Base-by-base conservation (phyloP, 805 yeast species). In the Phaffomyces thermotolerans region DNA sequence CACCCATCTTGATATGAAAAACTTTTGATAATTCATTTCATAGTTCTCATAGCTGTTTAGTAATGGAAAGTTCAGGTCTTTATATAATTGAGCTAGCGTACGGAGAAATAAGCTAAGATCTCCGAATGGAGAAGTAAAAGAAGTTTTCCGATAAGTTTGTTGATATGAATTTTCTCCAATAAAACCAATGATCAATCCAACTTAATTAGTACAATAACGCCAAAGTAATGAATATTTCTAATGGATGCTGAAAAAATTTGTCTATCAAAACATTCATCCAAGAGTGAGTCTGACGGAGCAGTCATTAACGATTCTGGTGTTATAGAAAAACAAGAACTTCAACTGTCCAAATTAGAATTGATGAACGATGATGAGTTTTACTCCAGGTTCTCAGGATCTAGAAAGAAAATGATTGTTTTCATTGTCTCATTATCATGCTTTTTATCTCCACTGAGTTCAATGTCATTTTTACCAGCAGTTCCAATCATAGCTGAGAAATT, bases 391-490 rank as follows among this genome's bases (percentile, higher is more conserved):
- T 46, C 62, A 1, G 15, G 14, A 10, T 6, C 25, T 13, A 30
- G 46, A n/a, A 43, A 43, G 37, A 36, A 13, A 61, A 41, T 47
- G 42, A 18, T 66, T 36, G 66, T 67, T 5, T 41, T 53, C 6
- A 57, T 68, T 20, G 63, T 64, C 17, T 52, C 67, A 8, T 51
- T 62, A 29, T 59, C 73, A 18, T 67, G 75, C 33, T 71, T 72
- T 45, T 52, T 71, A 27, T 62, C 78, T 9, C 76, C 78, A 4
- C 45, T 69, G 43, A 63, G 69, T 2, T 60, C 69, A 6, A 53
- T 72, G 47, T 68, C 76, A 7, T 68, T 72, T 44, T 54, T 75
- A 23, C 81, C 81, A 6, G 78, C 79, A 2, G 71, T 75, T 13
- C 65, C 75, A 1, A 69, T 65, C 42, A 69, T 76, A 39, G 76